Evolutionary conservation across 2,329 filamentous ascomycete genomes (phyloP).

Genomic region (Pseudopithomyces chartarum): DNA sequence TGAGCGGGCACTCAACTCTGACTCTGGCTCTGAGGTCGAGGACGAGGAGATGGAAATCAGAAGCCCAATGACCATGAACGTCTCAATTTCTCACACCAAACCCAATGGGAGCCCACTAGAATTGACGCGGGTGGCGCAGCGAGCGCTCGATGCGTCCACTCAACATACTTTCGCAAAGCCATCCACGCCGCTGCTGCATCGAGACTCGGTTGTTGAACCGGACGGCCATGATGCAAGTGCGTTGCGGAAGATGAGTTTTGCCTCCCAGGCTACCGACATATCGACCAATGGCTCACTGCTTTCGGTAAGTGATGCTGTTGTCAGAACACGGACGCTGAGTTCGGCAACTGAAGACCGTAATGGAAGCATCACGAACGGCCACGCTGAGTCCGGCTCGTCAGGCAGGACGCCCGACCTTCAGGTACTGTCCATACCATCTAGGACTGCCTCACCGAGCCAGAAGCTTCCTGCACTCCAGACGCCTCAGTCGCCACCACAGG

Average conservation of each 20-base stretch:
- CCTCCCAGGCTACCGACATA: conserved; percentile 10
- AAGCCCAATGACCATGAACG: conserved; percentile 10
- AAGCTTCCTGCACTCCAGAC: conserved; percentile 45
- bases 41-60: conserved; percentile 46
- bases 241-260: conserved; percentile 12
- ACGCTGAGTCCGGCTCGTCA: conserved; percentile 25
- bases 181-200: conserved; percentile 13
- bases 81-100: conserved; percentile 9
- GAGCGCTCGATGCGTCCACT: conserved; percentile 17
- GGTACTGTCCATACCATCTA: conserved; percentile 38
- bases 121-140: conserved; percentile 23
- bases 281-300: conserved; percentile 13
- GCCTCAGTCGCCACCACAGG: conserved; percentile 34
- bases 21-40: conserved; percentile 46
- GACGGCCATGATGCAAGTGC: conserved; percentile 15
- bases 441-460: conserved; percentile 31
- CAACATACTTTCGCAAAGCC: conserved; percentile 14
- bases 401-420: conserved; percentile 36
- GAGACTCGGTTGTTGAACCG: conserved; percentile 24
- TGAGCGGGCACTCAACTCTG: conserved; percentile 56
- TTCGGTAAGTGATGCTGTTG: conserved; percentile 11
- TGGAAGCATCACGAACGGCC: conserved; percentile 24
- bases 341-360: conserved; percentile 21
- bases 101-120: conserved; percentile 14
- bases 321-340: conserved; percentile 14